A percentile compares a stretch with the other conserved stretches of the same genome.
Conservation (phyloP, 495 filamentous ascomycete genomes). For the Xylaria palmicola region DNA sequence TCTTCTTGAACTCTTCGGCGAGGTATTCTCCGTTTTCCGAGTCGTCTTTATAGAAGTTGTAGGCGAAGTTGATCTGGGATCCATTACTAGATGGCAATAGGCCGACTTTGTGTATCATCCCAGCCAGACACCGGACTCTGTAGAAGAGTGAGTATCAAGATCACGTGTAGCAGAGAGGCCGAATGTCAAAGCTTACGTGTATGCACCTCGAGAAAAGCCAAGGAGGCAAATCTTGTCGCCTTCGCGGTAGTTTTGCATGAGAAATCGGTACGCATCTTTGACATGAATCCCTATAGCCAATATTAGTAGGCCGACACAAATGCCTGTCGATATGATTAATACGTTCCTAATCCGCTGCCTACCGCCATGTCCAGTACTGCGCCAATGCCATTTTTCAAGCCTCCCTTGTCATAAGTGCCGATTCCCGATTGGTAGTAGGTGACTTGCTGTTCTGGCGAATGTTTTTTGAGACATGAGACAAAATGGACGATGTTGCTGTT, state of each 20-base stretch:
- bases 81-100: slow-evolving; percentile 36
- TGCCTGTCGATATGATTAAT: background rate
- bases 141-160: slow-evolving; percentile 17
- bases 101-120: slow-evolving; percentile 40
- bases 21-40: slow-evolving; percentile 34
- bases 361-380: slow-evolving; percentile 40
- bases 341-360: slow-evolving; percentile 28
- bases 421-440: slow-evolving; percentile 45
- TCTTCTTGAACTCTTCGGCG: slow-evolving; percentile 38
- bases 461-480: slow-evolving; percentile 40
- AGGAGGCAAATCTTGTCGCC: slow-evolving; percentile 40
- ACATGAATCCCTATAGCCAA: slow-evolving; percentile 29
- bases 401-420: slow-evolving; percentile 39
- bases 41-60: slow-evolving; percentile 41
- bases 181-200: slow-evolving; percentile 23
- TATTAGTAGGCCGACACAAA: background rate
- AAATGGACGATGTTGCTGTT: slow-evolving; percentile 45
- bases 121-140: slow-evolving; percentile 19
- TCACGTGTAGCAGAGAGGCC: background rate
- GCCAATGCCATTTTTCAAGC: slow-evolving; percentile 31
- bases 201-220: slow-evolving; percentile 43
- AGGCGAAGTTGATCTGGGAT: slow-evolving; percentile 38
- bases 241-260: slow-evolving; percentile 40
- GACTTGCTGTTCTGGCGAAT: slow-evolving; percentile 29
- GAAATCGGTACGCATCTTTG: slow-evolving; percentile 40